These are phyloP conservation scores for Tylopilus sp. DNA, from an alignment of 1,284 basidiomycete genomes.

Conservation along the genomic window DNA sequence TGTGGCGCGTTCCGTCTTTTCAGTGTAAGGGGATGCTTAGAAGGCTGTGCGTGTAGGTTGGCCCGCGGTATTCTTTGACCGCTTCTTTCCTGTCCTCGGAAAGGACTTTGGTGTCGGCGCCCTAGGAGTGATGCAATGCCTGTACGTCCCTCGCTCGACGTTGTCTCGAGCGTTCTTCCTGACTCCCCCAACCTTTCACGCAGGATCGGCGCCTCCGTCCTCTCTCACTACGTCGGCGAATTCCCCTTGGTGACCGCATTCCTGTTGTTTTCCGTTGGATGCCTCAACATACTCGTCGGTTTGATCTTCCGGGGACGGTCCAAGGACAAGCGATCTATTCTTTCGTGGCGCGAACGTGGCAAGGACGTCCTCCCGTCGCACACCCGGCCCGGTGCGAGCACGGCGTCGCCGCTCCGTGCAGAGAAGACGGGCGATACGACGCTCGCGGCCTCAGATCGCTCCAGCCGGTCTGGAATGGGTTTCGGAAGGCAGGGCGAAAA, in stretches of 20 bases:
- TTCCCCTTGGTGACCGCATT: conserved; percentile 83
- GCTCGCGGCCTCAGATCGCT: conserved; percentile 9
- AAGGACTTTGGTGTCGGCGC: conserved; percentile 76
- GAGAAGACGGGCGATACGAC: neutral
- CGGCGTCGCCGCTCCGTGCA: conserved; percentile 10
- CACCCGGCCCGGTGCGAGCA: conserved; percentile 14
- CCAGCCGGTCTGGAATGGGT: conserved; percentile 54
- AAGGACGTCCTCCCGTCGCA: conserved; percentile 57
- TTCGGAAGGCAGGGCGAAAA: conserved; percentile 78
- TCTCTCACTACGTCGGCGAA: conserved; percentile 42
- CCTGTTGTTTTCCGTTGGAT: conserved; percentile 82
- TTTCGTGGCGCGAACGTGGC: conserved; percentile 58
- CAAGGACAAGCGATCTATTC: conserved; percentile 62
- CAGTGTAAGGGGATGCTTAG: neutral
- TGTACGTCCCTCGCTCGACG: conserved; percentile 43
- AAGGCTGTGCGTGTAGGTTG: conserved; percentile 49
- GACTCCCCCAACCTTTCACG: neutral
- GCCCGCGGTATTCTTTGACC: conserved; percentile 69
- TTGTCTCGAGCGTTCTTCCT: neutral
- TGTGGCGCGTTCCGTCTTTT: neutral
- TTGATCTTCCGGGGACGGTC: conserved; percentile 65
- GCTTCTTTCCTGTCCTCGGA: conserved; percentile 86
- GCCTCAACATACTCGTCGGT: conserved; percentile 77
- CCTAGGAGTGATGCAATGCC: conserved; percentile 77
- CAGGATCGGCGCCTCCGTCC: conserved; percentile 72